Evolutionary conservation across 306 rosid species (phyloP).

Genomic region (Potentilla sterilis): DNA sequence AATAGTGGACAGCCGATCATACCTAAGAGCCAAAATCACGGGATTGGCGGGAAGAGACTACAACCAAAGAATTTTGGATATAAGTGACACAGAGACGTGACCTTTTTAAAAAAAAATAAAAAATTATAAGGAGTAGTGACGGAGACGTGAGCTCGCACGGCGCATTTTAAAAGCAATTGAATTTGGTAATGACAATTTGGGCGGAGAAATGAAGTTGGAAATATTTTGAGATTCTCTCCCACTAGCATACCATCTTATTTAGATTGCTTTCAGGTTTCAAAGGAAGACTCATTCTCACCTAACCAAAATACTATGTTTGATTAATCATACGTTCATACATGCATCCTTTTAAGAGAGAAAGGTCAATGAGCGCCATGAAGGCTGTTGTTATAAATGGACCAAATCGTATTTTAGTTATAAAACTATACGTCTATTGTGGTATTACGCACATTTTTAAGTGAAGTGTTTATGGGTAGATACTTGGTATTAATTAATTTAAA

Average conservation of each 20-base stretch:
- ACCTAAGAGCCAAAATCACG: not conserved
- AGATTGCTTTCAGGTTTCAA: not conserved
- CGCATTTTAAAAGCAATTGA: not conserved
- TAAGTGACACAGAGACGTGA: not conserved
- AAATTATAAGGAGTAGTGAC: not conserved
- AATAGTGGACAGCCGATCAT: no score
- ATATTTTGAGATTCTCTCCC: not conserved
- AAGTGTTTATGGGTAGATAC: not conserved
- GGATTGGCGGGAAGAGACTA: slow-evolving; percentile 15
- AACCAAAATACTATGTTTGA: not conserved
- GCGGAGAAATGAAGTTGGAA: not conserved
- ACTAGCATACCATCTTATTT: not conserved
- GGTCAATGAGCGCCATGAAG: not conserved
- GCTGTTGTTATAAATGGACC: not conserved
- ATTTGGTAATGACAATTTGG: not conserved
- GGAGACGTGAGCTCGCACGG: not conserved
- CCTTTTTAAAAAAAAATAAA: no score
- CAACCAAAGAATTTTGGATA: not conserved
- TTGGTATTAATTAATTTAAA: not conserved
- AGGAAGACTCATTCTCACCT: slow-evolving; percentile 22
- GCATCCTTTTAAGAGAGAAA: slow-evolving; percentile 17
- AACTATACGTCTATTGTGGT: not conserved
- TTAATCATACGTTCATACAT: not conserved
- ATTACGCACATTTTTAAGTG: not conserved
- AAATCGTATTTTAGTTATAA: not conserved